Percentiles rank a stretch among this genome's conserved stretches.
phyloP scores from a whole-genome alignment of 108 stramenopile species.

The Cylindrotheca fusiformis region DNA sequence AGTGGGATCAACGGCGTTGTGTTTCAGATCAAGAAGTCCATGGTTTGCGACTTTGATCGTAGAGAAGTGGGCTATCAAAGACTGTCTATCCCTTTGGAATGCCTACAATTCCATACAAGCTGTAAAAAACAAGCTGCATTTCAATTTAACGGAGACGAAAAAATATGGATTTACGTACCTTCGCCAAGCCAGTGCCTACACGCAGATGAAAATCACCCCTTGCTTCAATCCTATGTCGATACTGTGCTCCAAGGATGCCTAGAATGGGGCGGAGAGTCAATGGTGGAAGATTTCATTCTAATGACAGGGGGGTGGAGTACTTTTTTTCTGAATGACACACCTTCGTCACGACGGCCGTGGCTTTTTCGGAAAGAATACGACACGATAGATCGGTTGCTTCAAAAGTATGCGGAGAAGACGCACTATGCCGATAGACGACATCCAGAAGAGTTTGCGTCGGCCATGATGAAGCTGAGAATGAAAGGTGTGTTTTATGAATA shows the following conservation, averaged over 20 bases:
- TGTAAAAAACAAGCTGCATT: conserved; percentile 3
- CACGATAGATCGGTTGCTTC: conserved; percentile 53
- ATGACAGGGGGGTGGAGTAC: conserved; percentile 59
- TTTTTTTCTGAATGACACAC: conserved; percentile 70
- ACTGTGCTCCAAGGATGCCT: conserved; percentile 71
- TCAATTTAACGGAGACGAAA: conserved; percentile 13
- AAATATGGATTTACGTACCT: conserved; percentile 63
- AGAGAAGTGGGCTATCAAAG: conserved; percentile 63
- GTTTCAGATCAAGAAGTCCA: conserved; percentile 38
- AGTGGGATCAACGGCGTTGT: conserved; percentile 58
- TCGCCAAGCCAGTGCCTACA: conserved; percentile 25
- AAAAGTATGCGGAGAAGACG: conserved; percentile 35
- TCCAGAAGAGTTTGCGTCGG: conserved; percentile 70
- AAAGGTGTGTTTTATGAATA: no score
- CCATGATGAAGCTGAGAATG: conserved; percentile 33
- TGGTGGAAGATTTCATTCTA: conserved; percentile 56
- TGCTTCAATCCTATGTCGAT: conserved; percentile 67
- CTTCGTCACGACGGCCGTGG: conserved; percentile 61
- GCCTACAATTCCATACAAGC: conserved; percentile 19
- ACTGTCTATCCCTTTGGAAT: conserved; percentile 35
- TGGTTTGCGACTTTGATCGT: conserved; percentile 57
- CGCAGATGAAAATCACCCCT: conserved; percentile 63
- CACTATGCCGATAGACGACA: conserved; percentile 55
- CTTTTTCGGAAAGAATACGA: conserved; percentile 63
- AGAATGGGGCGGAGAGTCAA: conserved; percentile 64